Evolutionary conservation across 345 rosid species (phyloP), one percentile per base, ranked within the genome.

Genomic region (Microcos paniculata): DNA sequence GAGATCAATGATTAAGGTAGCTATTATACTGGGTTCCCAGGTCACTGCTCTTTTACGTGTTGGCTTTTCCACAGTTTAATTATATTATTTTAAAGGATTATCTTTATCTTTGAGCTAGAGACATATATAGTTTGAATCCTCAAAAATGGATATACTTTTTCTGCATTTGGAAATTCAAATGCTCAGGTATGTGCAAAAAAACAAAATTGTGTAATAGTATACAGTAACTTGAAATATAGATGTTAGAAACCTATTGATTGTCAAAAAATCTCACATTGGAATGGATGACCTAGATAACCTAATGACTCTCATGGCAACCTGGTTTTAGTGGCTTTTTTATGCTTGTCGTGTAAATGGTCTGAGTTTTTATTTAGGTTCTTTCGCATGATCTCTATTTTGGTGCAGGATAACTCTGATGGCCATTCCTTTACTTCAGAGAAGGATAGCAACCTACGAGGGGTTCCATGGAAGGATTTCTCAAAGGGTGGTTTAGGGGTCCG

Each of bases 381-480:
- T 72, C 78, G 67, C 63, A 45, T 76, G 26, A 65, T 56, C 42
- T 46, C n/a, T 30, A 48, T 35, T 79, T 67, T 69, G 77, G 38
- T 84, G 69, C 78, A 88, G 89, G 84, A 79, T 45, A 75, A 71
- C 64, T 76, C 74, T 24, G 84, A 76, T 66, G 84, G 81, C 75
- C 74, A 80, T 53, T 77, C 79, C 71, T 51, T 74, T 21, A 58
- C 67, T 61, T 80, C 81, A 45, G 82, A 79, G 70, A 83, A 78
- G 70, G 79, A 82, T 42, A 77, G 77, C 64, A 79, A 79, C 57
- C 70, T 78, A 77, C 84, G 72, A 75, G 87, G 89, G 42, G 78
- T 77, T 26, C 85, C 84, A 21, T 81, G 84, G 85, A 88, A 81
- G 81, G 85, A 74, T 78, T 79, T 65, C 53, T 48, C 84, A 28